Percentiles rank a stretch among this genome's conserved stretches.
These are phyloP conservation scores for barley (Hordeum vulgare) DNA, from an alignment of 176 grass and related monocot genomes.

Conservation along the genomic window MorexV3_pseudomolecules_assembly NC_058518.1:174565321-174565820, in stretches of 20 bases:
- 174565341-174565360: not conserved
- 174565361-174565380: not conserved
- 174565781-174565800: conserved; percentile 11
- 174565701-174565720: conserved; percentile 24
- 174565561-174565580: not conserved
- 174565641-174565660: conserved; percentile 21
- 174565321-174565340: not conserved
- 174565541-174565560: conserved; percentile 44
- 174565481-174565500: not conserved
- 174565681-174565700: conserved; percentile 16
- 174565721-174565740: not conserved
- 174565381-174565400: conserved; percentile 16
- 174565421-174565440: not conserved
- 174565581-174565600: conserved; percentile 35
- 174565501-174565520: not conserved
- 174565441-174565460: not conserved
- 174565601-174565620: conserved; percentile 44
- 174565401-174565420: conserved; percentile 25
- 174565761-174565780: not conserved
- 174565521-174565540: conserved; percentile 26
- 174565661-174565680: not conserved
- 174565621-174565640: conserved; percentile 1
- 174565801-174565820: not conserved
- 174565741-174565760: not conserved
- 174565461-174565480: not conserved